phyloP scores from a whole-genome alignment of 768 basidiomycete genomes.

The Lactarius quietus region DNA sequence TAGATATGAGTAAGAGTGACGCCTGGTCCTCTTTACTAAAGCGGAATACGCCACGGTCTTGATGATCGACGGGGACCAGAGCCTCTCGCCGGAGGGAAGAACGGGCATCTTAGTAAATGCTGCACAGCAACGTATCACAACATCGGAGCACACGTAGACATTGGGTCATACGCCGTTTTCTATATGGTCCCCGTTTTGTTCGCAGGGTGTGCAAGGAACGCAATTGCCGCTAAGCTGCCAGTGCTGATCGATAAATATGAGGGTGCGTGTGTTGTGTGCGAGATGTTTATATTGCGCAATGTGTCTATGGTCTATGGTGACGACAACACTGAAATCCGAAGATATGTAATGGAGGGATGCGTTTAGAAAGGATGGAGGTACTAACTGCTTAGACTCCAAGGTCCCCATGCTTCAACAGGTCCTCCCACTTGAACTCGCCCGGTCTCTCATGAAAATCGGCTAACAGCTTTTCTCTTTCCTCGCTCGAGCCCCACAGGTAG shows the following conservation, averaged over 20 bases:
- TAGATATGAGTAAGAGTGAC: not conserved
- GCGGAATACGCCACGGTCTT: not conserved
- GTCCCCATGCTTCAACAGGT: slow-evolving; percentile 53
- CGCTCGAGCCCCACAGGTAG: slow-evolving; percentile 59
- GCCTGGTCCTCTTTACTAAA: too few relatives aligned
- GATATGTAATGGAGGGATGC: not conserved
- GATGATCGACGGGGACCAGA: not conserved
- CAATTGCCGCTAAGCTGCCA: too few relatives aligned
- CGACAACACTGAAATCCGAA: not conserved
- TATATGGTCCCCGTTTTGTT: not conserved
- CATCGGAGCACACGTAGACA: too few relatives aligned
- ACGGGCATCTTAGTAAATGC: too few relatives aligned
- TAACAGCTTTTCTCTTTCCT: slow-evolving; percentile 51
- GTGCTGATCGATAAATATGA: too few relatives aligned
- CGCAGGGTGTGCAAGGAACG: not conserved
- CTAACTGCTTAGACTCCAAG: slow-evolving; percentile 9
- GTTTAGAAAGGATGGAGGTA: not conserved
- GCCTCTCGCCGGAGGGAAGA: too few relatives aligned
- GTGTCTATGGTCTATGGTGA: not conserved
- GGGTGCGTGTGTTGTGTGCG: not conserved
- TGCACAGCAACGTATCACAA: too few relatives aligned
- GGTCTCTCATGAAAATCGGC: slow-evolving; percentile 76
- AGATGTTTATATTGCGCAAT: not conserved
- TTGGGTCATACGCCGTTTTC: not conserved
- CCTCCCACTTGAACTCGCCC: slow-evolving; percentile 77